Percentiles rank a stretch among this genome's conserved stretches.
phyloP scores from a whole-genome alignment of 73 alveolate species.

The Tetrahymena elliotti region DNA sequence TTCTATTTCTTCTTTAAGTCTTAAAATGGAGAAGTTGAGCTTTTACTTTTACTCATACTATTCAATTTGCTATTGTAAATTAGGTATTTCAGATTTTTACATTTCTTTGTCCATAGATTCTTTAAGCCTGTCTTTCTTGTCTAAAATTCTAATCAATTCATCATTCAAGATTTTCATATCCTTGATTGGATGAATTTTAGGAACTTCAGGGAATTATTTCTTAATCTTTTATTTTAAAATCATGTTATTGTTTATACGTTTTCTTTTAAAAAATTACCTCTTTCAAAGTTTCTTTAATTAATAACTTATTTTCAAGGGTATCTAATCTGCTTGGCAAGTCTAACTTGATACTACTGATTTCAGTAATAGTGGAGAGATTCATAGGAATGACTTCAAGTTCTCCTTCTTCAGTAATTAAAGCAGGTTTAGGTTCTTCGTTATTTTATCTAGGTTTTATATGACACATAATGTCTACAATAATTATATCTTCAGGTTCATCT shows the following conservation, averaged over 20 bases:
- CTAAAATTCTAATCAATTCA: slow-evolving; percentile 41
- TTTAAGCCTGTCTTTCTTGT: slow-evolving; percentile 4
- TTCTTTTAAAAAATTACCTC: not conserved
- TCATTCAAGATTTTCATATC: slow-evolving; percentile 92
- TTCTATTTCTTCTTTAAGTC: slow-evolving; percentile 41
- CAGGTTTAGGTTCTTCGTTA: slow-evolving; percentile 47
- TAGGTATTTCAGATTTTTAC: slow-evolving; percentile 16
- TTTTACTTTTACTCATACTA: slow-evolving; percentile 51
- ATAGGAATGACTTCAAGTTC: slow-evolving; percentile 41
- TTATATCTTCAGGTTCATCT: slow-evolving; percentile 38
- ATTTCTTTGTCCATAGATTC: slow-evolving; percentile 15
- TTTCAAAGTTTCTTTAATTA: slow-evolving; percentile 18
- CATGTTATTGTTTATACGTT: not conserved
- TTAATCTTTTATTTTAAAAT: not conserved
- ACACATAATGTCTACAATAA: slow-evolving; percentile 45
- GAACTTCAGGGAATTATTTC: slow-evolving; percentile 27
- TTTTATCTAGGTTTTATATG: slow-evolving; percentile 40
- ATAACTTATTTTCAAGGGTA: slow-evolving; percentile 22
- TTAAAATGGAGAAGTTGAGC: slow-evolving; percentile 22
- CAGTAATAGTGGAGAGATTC: not conserved
- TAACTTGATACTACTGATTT: slow-evolving; percentile 22
- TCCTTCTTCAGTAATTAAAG: slow-evolving; percentile 27
- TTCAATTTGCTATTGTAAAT: slow-evolving; percentile 23
- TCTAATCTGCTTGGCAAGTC: slow-evolving; percentile 20
- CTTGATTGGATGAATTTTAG: slow-evolving; percentile 78